Evolutionary conservation across 2,329 filamentous ascomycete genomes (phyloP), one percentile per base, ranked within the genome.

Genomic region (Verticillium albo-atrum): DNA sequence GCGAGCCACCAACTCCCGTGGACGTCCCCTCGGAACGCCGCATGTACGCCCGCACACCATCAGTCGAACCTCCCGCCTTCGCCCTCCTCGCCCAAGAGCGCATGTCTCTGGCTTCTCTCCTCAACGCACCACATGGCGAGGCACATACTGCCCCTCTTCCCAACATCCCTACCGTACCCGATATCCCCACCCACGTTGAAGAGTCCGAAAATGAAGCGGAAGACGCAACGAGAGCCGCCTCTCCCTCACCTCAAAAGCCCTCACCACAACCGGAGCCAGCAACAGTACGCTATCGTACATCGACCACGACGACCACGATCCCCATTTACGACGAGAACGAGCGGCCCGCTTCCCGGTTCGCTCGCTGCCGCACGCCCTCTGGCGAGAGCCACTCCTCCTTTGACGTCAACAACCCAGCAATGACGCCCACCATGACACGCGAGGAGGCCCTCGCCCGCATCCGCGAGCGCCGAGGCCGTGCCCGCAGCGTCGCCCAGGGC

Each of bases 361-460:
- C 77, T 64, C 76, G 76, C 34, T 70, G 80, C 14, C 77, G 77
- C 55, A 82, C 79, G 1, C 79, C 79, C 1, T 79, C 75, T 4
- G 70, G 68, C 51, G 71, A 69, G 54, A 75, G 72, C 63, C 71
- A 59, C 42, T 61, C 76, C 4, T 77, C 74, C 10, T 86, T 85
- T 65, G 83, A 86, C 69, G 68, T 76, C 47, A 81, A 74, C 61
- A 82, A 86, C 68, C 82, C 83, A 23, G 84, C 84, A 10, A 71
- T 88, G 61, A 87, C 82, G 50, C 84, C 85, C 5, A 89, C 86
- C 42, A 86, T 89, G 83, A 85, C 85, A 27, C 82, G 90, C 58
- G 90, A 92, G 71, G 82, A 92, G 72, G 90, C 90, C 3, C 80
- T 94, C 17, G 88, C 88, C 58, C 86, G 88, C 70, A 93, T 94